A percentile compares a stretch with the other conserved stretches of the same genome.
phyloP scores from a whole-genome alignment of 2,329 filamentous ascomycete genomes.

The Cercospora berteroae region DNA sequence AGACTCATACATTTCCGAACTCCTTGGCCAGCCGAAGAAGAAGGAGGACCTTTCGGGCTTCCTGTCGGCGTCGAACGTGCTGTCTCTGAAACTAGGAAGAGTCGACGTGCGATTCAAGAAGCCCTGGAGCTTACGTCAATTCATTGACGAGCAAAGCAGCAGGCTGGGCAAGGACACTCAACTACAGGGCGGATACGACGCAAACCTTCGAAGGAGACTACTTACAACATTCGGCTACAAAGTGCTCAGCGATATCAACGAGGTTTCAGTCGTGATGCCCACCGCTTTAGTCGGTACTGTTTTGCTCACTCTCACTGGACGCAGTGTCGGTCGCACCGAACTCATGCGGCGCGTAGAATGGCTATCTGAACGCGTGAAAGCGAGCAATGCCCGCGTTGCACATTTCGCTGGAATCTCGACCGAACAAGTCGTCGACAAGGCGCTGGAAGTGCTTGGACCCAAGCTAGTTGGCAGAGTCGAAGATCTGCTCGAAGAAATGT shows the following conservation, averaged over 20 bases:
- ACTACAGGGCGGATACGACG: constrained; percentile 43
- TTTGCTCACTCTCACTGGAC: constrained; percentile 81
- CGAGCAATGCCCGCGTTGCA: constrained; percentile 86
- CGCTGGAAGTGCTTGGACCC: constrained; percentile 85
- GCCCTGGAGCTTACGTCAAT: constrained; percentile 84
- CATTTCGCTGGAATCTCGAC: constrained; percentile 84
- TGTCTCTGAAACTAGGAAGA: constrained; percentile 83
- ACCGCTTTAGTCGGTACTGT: constrained; percentile 94
- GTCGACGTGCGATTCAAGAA: constrained; percentile 96
- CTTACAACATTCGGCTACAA: constrained; percentile 87
- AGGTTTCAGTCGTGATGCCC: constrained; percentile 96
- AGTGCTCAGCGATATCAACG: constrained; percentile 90
- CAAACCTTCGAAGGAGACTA: constrained; percentile 61
- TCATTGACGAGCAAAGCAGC: constrained; percentile 73
- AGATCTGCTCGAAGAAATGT: constrained; percentile 84
- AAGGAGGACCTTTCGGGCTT: constrained; percentile 93
- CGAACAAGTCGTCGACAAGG: constrained; percentile 79
- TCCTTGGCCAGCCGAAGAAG: constrained; percentile 89
- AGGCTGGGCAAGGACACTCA: constrained; percentile 40
- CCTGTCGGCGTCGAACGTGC: constrained; percentile 79
- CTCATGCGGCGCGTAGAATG: constrained; percentile 84
- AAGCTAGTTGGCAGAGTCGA: constrained; percentile 79
- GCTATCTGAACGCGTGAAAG: constrained; percentile 76
- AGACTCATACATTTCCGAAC: constrained; percentile 90
- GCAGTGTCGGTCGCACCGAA: constrained; percentile 85